Conservation (phyloP, 129 eudicot genomes). For the sunflower (Helianthus annuus) region DNA sequence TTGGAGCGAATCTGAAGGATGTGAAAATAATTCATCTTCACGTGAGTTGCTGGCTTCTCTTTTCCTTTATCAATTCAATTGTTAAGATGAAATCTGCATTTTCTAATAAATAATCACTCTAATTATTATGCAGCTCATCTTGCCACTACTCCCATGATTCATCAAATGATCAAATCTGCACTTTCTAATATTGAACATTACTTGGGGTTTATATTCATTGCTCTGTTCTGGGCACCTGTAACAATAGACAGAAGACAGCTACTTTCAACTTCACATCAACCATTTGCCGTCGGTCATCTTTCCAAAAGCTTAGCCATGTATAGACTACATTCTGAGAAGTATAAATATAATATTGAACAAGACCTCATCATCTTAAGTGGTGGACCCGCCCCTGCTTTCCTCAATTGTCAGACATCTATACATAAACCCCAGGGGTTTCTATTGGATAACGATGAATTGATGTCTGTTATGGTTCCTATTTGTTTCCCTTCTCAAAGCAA, state of each 20-base stretch:
- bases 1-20: too few relatives aligned
- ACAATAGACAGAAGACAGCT: neutral
- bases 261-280: conserved; percentile 27
- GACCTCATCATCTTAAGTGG: neutral
- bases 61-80: too few relatives aligned
- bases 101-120: too few relatives aligned
- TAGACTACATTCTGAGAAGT: neutral
- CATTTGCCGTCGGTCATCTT: neutral
- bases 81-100: too few relatives aligned
- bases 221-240: conserved; percentile 28
- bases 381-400: conserved; percentile 10
- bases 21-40: too few relatives aligned
- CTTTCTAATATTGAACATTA: too few relatives aligned
- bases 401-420: neutral
- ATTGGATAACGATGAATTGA: neutral
- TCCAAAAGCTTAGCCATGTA: neutral
- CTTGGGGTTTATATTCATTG: too few relatives aligned
- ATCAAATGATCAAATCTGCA: too few relatives aligned
- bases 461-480: conserved; percentile 14
- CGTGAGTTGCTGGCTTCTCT: too few relatives aligned
- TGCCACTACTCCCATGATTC: too few relatives aligned
- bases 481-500: conserved; percentile 11
- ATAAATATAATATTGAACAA: neutral
- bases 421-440: neutral
- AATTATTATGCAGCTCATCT: too few relatives aligned